Conservation (phyloP, 2,329 filamentous ascomycete genomes). For the Colletotrichum ledebouriae region DNA sequence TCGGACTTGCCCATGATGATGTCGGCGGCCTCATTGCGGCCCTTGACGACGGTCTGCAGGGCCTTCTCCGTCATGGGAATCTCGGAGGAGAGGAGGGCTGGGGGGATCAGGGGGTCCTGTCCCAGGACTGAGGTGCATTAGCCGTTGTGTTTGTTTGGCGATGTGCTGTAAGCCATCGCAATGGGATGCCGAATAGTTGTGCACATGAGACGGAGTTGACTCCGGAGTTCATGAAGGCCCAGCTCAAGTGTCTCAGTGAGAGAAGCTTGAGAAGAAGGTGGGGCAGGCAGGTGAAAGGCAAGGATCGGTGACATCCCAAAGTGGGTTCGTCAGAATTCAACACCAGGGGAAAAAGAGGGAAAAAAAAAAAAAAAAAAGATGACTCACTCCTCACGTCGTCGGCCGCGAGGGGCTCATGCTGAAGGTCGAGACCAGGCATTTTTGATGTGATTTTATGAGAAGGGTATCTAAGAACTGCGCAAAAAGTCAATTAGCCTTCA, state of each 20-base stretch:
- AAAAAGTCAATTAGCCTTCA: neutral
- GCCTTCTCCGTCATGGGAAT: constrained; percentile 78
- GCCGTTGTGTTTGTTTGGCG: constrained; percentile 42
- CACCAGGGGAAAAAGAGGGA: neutral
- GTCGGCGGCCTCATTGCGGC: constrained; percentile 75
- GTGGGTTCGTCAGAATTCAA: constrained; percentile 4
- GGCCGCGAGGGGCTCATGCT: constrained; percentile 53
- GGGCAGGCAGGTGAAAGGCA: neutral
- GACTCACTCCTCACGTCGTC: constrained; percentile 61
- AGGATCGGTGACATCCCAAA: constrained; percentile 21
- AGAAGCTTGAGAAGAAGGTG: neutral
- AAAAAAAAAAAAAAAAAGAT: constrained; percentile 9
- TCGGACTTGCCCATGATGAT: constrained; percentile 86
- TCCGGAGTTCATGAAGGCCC: neutral
- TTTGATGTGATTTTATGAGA: constrained; percentile 40
- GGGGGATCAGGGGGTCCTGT: constrained; percentile 93
- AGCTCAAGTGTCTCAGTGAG: neutral
- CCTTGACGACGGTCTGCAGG: constrained; percentile 77
- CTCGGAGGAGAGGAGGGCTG: constrained; percentile 87
- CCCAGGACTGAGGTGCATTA: constrained; percentile 77
- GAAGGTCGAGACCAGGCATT: constrained; percentile 59
- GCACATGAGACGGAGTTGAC: neutral
- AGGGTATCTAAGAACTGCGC: constrained; percentile 33
- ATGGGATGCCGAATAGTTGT: neutral
- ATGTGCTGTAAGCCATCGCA: neutral